phyloP scores from a whole-genome alignment of 139 green algal species.

The Prasinococcaceae sp. region DNA sequence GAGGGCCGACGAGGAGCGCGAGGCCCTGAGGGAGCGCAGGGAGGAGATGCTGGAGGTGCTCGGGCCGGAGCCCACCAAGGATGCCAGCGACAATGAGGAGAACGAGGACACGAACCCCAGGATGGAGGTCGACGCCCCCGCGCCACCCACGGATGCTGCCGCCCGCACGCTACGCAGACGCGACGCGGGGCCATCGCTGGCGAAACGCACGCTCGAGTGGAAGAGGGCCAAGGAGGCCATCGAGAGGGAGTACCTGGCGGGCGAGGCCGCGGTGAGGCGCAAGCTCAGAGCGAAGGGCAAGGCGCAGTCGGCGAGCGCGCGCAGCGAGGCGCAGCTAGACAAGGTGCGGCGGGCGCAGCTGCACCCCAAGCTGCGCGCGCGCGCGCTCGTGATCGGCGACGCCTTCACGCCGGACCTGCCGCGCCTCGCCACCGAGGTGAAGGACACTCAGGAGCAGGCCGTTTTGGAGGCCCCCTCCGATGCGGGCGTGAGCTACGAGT shows the following conservation, averaged over 20 bases:
- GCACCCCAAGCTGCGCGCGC: background rate
- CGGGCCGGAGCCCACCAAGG: background rate
- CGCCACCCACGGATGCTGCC: no score
- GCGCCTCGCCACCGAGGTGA: background rate
- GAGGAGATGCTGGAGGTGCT: background rate
- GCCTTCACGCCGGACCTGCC: constrained; percentile 3
- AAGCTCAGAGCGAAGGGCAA: no score
- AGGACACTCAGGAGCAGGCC: background rate
- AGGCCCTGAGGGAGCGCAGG: background rate
- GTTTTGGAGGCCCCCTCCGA: no score
- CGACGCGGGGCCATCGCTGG: no score
- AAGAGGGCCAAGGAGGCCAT: background rate
- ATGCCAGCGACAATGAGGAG: background rate
- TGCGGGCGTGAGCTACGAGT: background rate
- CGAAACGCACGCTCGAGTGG: no score
- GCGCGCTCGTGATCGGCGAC: constrained; percentile 1
- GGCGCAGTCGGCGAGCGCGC: no score
- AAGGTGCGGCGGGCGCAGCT: no score
- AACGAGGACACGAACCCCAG: background rate
- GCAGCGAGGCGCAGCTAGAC: no score
- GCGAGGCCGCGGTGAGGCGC: background rate
- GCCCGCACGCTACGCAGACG: no score
- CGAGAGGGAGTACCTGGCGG: background rate
- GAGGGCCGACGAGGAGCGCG: background rate
- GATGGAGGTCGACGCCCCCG: background rate